These are phyloP conservation scores for Epichloe glyceriae DNA, from an alignment of 2,329 filamentous ascomycete species.

Conservation along the genomic window DNA sequence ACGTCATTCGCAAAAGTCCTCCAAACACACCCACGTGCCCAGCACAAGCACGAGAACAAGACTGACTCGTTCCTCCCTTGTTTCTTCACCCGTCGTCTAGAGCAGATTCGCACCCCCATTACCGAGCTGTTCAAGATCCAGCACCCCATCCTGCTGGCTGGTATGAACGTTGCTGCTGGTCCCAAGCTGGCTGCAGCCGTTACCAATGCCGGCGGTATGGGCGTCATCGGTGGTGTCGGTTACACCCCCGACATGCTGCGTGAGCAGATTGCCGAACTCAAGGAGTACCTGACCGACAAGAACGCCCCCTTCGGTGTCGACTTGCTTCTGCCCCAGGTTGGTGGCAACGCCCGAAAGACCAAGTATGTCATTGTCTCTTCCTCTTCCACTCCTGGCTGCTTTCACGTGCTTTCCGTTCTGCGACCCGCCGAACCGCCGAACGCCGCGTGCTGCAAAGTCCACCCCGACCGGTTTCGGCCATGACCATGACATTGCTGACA, in stretches of 20 bases:
- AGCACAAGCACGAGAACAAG: neutral
- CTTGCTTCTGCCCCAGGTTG: conserved; percentile 84
- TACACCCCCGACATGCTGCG: conserved; percentile 96
- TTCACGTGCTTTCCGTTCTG: neutral
- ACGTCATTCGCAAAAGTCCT: neutral
- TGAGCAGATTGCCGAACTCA: conserved; percentile 90
- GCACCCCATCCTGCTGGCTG: conserved; percentile 87
- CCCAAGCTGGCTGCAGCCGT: conserved; percentile 94
- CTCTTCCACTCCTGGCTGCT: neutral
- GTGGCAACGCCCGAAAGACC: conserved; percentile 86
- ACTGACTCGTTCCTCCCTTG: neutral
- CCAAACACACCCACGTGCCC: neutral
- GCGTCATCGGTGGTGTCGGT: conserved; percentile 88
- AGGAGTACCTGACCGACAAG: conserved; percentile 77
- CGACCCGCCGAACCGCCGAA: neutral
- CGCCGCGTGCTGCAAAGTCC: neutral
- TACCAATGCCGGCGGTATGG: conserved; percentile 90
- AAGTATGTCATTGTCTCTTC: conserved; percentile 39
- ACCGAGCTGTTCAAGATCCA: conserved; percentile 98
- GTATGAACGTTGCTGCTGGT: conserved; percentile 98
- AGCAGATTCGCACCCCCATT: conserved; percentile 67
- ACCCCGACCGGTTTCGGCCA: neutral
- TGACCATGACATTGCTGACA: neutral
- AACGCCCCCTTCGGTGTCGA: conserved; percentile 93
- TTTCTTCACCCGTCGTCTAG: conserved; percentile 9